A percentile compares a stretch with the other conserved stretches of the same genome.
phyloP scores from a whole-genome alignment of 2,329 filamentous ascomycete genomes.

The Colletotrichum sp. region DNA sequence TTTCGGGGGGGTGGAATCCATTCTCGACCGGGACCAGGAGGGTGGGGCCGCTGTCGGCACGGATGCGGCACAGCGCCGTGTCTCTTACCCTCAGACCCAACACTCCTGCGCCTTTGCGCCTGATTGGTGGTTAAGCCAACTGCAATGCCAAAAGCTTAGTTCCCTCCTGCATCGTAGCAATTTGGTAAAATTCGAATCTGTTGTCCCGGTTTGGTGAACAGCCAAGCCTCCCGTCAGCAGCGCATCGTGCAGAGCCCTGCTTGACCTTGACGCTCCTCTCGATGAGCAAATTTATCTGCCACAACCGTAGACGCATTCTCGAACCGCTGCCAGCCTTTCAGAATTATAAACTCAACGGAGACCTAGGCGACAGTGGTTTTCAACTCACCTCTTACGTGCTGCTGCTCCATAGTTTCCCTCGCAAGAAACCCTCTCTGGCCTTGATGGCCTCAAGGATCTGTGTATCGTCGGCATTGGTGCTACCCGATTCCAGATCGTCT shows the following conservation, averaged over 20 bases:
- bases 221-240: neutral
- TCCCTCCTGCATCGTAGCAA: neutral
- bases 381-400: constrained; percentile 58
- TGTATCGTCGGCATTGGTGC: constrained; percentile 61
- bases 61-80: neutral
- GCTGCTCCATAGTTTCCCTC: constrained; percentile 64
- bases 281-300: too few relatives aligned
- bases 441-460: constrained; percentile 61
- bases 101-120: neutral
- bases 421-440: constrained; percentile 57
- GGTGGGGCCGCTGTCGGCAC: neutral
- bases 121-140: neutral
- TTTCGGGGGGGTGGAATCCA: neutral
- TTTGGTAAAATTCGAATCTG: neutral
- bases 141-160: neutral
- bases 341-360: neutral
- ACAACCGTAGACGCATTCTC: too few relatives aligned
- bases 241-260: constrained; percentile 57
- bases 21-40: neutral
- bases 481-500: too few relatives aligned
- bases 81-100: neutral
- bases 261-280: constrained; percentile 64
- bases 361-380: constrained; percentile 21
- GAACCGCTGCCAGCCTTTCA: too few relatives aligned
- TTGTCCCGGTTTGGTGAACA: neutral